A percentile compares a stretch with the other conserved stretches of the same genome.
These are phyloP conservation scores for Magnusiomyces magnusii DNA, from an alignment of 1,139 yeast species.

Conservation along the genomic window DNA sequence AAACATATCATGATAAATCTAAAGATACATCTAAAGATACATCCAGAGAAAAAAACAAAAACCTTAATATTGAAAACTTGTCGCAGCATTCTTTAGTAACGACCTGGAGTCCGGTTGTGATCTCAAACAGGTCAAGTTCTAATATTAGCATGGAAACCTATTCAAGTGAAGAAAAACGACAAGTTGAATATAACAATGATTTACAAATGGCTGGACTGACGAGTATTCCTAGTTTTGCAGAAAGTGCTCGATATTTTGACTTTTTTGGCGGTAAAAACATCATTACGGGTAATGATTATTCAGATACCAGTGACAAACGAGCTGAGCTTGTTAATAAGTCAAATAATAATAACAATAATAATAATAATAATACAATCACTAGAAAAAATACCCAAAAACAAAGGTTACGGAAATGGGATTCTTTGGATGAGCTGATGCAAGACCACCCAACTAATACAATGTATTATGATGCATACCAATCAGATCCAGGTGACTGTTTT, in stretches of 20 bases:
- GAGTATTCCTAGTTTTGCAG: neutral
- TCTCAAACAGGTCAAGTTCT: neutral
- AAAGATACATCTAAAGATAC: too few relatives aligned
- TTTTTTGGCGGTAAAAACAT: too few relatives aligned
- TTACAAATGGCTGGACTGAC: neutral
- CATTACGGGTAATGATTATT: neutral
- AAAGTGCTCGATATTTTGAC: neutral
- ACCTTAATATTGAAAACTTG: neutral
- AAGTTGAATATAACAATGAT: neutral
- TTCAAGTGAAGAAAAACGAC: neutral
- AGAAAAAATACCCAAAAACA: neutral
- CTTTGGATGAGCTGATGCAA: neutral
- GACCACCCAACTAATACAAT: neutral
- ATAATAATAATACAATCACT: neutral
- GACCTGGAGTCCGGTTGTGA: neutral
- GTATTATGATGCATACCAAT: conserved; percentile 7
- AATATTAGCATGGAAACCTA: neutral
- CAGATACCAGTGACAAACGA: neutral
- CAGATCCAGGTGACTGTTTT: neutral
- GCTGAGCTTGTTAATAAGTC: too few relatives aligned
- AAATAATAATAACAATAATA: neutral
- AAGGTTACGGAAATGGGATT: neutral
- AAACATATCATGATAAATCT: too few relatives aligned
- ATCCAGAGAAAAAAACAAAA: neutral
- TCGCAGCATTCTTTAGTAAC: neutral